Base-by-base conservation (phyloP, 2,329 filamentous ascomycete species). In the Amylocarpus encephaloides region DNA sequence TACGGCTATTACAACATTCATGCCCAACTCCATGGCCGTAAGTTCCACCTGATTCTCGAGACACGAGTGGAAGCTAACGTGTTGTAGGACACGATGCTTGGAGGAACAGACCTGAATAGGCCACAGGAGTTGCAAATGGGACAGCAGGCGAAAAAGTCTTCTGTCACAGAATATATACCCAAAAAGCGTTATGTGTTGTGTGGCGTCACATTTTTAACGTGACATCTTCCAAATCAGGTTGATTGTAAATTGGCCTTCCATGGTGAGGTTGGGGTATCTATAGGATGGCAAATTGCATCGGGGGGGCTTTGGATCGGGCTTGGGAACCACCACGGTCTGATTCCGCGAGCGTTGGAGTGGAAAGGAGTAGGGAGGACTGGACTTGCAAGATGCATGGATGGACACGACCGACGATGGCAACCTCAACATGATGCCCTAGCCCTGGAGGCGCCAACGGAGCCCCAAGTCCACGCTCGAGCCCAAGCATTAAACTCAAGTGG, bases 1-100 rank as follows among this genome's bases (percentile, higher is more conserved):
- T 0, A 72, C 68, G 5, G 70, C 67, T 49, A 62, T 73, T 26
- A 29, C n/a, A n/a, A 29, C 6, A 2, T 47, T 47, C 19, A 6
- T 44, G 16, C 29, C 32, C 44, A 50, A 32, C 29, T 57, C 43
- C 6, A 45, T 45, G 29, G 29, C 34, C 6, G 43, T 45, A 35
- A 45, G 43, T 35, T 18, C 6, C n/a, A 13, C 6, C 16, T 19
- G 15, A 6, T 13, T n/a, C 12, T 19, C n/a, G 15, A 42, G 22
- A 19, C 4, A 19, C 6, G 10, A 19, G 15, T 42, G 16, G 6
- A 13, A 36, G 7, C 19, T 43, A n/a, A 30, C 13, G 11, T 32
- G 3, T 2, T 5, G 13, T 32, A 43, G 41, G 41, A 43, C 41
- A 43, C 54, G 18, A 30, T 56, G 13, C 10, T 59, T 51, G 15